Conservation (phyloP, 1,284 basidiomycete species). For the Cutaneotrichosporon sp. region DNA sequence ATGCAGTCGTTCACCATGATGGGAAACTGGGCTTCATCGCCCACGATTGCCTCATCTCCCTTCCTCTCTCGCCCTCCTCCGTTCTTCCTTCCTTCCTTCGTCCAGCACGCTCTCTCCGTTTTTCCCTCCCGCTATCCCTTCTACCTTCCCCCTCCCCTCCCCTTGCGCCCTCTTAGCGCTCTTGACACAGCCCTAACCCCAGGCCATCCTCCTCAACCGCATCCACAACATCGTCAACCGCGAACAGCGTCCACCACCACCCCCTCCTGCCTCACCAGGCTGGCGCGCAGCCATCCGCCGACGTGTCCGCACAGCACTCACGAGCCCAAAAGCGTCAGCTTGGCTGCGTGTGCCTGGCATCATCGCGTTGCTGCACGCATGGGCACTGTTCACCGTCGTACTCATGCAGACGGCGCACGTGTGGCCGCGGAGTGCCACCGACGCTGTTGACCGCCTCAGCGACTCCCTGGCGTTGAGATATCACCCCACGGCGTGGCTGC, state of each 20-base stretch:
- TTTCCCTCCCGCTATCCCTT: background rate
- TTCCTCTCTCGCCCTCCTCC: background rate
- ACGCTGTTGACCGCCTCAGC: background rate
- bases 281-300: slow-evolving; percentile 11
- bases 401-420: slow-evolving; percentile 43
- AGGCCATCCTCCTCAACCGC: slow-evolving; percentile 50
- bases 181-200: slow-evolving; percentile 6
- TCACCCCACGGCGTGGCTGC: background rate
- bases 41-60: background rate
- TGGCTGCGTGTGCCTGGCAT: slow-evolving; percentile 46
- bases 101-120: background rate
- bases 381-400: slow-evolving; percentile 45
- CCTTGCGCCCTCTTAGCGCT: background rate
- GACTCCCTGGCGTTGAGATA: background rate
- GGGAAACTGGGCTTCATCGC: too few species aligned
- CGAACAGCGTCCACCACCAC: slow-evolving; percentile 36
- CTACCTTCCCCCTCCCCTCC: background rate
- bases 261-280: slow-evolving; percentile 31
- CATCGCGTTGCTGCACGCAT: slow-evolving; percentile 38
- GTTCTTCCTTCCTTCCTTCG: background rate
- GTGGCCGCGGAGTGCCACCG: slow-evolving; percentile 30
- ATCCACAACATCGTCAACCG: slow-evolving; percentile 50
- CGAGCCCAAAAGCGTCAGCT: slow-evolving; percentile 31
- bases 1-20: too few species aligned
- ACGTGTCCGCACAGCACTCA: slow-evolving; percentile 27